Conservation (phyloP, 257 asterid genomes). For the Lycium ferocissimum region DNA sequence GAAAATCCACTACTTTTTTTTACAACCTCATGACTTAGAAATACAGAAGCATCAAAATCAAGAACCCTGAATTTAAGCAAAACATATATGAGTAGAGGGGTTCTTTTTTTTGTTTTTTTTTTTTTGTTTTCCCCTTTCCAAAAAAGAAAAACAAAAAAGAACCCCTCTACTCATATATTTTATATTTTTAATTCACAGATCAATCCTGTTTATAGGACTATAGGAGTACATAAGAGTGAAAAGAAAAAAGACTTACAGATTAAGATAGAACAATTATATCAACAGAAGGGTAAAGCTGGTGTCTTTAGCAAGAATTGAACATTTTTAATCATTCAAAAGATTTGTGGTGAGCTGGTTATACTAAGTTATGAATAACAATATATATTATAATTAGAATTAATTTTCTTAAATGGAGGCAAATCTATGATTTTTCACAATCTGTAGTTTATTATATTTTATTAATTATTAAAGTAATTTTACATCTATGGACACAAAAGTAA, state of each 20-base stretch:
- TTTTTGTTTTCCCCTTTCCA: too few species aligned
- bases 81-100: not conserved
- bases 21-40: not conserved
- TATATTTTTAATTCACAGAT: not conserved
- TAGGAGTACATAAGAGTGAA: not conserved
- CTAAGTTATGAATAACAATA: too few species aligned
- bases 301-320: not conserved
- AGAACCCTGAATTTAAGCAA: not conserved
- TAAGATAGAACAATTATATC: constrained; percentile 23
- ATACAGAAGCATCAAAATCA: not conserved
- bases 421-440: too few species aligned
- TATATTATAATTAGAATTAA: too few species aligned
- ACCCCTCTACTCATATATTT: not conserved
- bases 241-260: constrained; percentile 31
- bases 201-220: not conserved
- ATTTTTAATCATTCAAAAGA: constrained; percentile 17
- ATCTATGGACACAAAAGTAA: too few species aligned
- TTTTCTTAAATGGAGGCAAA: too few species aligned
- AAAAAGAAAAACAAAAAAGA: not conserved
- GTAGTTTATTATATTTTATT: too few species aligned
- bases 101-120: too few species aligned
- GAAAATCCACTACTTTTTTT: not conserved
- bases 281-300: not conserved
- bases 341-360: too few species aligned
- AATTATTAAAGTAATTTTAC: too few species aligned